These are phyloP conservation scores for Entophlyctis helioformis DNA, from an alignment of 192 early-diverging fungal species.

Conservation along the genomic window DNA sequence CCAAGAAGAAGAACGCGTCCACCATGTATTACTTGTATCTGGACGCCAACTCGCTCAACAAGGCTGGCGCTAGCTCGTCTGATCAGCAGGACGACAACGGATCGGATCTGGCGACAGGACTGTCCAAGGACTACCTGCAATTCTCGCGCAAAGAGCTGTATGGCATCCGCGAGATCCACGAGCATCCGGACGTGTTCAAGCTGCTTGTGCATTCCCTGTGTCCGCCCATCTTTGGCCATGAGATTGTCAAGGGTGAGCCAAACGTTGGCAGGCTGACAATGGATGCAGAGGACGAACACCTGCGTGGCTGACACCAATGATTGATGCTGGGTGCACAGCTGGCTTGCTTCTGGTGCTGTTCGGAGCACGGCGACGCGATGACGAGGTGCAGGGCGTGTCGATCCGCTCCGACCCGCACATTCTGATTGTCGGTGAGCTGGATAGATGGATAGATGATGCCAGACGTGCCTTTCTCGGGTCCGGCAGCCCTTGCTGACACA, in stretches of 20 bases:
- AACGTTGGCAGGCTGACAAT: no score
- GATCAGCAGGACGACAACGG: slow-evolving; percentile 12
- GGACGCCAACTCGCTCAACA: slow-evolving; percentile 52
- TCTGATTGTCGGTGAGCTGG: slow-evolving; percentile 47
- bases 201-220: slow-evolving; percentile 70
- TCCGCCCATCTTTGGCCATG: slow-evolving; percentile 71
- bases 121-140: slow-evolving; percentile 53
- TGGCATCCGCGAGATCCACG: slow-evolving; percentile 53
- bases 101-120: slow-evolving; percentile 18
- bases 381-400: slow-evolving; percentile 25
- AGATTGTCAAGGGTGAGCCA: slow-evolving; percentile 53
- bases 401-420: slow-evolving; percentile 63
- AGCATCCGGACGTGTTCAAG: slow-evolving; percentile 47
- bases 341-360: slow-evolving; percentile 69
- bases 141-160: slow-evolving; percentile 61
- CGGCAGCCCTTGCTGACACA: no score
- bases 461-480: no score
- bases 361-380: slow-evolving; percentile 38
- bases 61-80: slow-evolving; percentile 32
- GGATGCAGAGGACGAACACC: no score
- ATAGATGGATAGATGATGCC: background rate
- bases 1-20: slow-evolving; percentile 8
- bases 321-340: slow-evolving; percentile 29
- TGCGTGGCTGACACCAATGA: no score
- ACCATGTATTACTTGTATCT: slow-evolving; percentile 61